Base-by-base conservation (phyloP, 1,139 yeast species). In the Saccharomyces hybrid region DNA sequence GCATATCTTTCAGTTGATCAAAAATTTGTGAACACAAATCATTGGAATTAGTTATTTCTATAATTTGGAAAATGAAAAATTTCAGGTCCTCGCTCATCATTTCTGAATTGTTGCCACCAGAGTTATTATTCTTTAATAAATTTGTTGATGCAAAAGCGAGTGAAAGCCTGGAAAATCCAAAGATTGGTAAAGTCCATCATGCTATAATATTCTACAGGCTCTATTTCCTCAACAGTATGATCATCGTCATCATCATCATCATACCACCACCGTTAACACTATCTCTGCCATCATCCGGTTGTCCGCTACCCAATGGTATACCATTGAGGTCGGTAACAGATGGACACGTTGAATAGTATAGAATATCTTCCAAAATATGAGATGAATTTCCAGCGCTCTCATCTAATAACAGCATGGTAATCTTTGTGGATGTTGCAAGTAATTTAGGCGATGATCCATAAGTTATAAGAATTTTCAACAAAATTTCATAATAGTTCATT, bases 111-210 rank as follows among this genome's bases (percentile, higher is more conserved):
- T 29, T 51, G 9, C 12, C 52, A 24, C 9, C 31, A 28, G 11
- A 8, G 6, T 11, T 28, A 9, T 28, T 11, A 28, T 38, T 38
- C 44, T 11, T 11, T 11, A 5, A 6, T 19, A 7, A 59, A 26
- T n/a, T 49, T 38, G 16, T 57, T 58, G 14, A 66, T 50, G 38
- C 58, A 56, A 51, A 55, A 65, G 28, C 58, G 58, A 2, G 70
- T 65, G 42, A 58, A 61, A 0, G 64, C 63, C 53, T 68, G 70
- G 51, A 67, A 65, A 11, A 66, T 55, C 71, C 70, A 67, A 19
- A 67, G 49, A 53, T 67, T 69, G 7, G 68, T 60, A 53, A 69
- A 69, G 52, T 68, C 68, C 51, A 69, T 56, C 26, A 54, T 55
- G 8, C 51, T 50, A 48, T 59, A 66, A 55, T 48, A 12, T 50